Evolutionary conservation across 257 asterid genomes (phyloP).

Genomic region (Ocimum tenuiflorum): DNA sequence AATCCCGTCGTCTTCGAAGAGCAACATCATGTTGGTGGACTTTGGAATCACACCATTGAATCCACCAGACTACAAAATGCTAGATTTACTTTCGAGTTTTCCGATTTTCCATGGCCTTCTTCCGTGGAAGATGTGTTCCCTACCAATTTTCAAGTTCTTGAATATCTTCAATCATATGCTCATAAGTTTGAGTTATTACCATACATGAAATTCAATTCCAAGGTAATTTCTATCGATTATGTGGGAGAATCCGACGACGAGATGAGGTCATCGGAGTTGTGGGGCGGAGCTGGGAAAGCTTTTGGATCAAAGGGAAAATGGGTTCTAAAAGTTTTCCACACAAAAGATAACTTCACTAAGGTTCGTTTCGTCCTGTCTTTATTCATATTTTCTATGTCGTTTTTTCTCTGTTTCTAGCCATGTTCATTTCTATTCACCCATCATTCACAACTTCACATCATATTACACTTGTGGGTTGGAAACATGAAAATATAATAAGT

Average conservation of each 20-base stretch:
- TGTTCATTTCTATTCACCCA: no score
- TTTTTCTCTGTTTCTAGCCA: no score
- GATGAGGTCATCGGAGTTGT: conserved; percentile 35
- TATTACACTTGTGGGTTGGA: no score
- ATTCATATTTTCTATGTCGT: no score
- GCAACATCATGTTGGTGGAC: conserved; percentile 34
- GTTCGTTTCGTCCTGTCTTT: background rate
- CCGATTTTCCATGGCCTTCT: conserved; percentile 53
- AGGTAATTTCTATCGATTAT: conserved; percentile 32
- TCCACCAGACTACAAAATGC: conserved; percentile 34
- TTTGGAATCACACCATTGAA: conserved; percentile 44
- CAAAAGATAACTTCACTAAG: conserved; percentile 17
- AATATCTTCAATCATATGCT: conserved; percentile 46
- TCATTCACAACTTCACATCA: no score
- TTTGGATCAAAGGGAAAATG: conserved; percentile 61
- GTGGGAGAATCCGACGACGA: conserved; percentile 37
- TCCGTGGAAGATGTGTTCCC: conserved; percentile 29
- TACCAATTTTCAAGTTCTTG: conserved; percentile 16
- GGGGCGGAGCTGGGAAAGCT: conserved; percentile 38
- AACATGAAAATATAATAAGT: no score
- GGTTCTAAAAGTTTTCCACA: conserved; percentile 34
- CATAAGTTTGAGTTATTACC: conserved; percentile 25
- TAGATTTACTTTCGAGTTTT: conserved; percentile 25
- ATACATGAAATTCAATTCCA: conserved; percentile 29
- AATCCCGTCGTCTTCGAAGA: conserved; percentile 43